phyloP scores from a whole-genome alignment of 169 alveolate genomes.

The Cryptosporidium tyzzeri region DNA sequence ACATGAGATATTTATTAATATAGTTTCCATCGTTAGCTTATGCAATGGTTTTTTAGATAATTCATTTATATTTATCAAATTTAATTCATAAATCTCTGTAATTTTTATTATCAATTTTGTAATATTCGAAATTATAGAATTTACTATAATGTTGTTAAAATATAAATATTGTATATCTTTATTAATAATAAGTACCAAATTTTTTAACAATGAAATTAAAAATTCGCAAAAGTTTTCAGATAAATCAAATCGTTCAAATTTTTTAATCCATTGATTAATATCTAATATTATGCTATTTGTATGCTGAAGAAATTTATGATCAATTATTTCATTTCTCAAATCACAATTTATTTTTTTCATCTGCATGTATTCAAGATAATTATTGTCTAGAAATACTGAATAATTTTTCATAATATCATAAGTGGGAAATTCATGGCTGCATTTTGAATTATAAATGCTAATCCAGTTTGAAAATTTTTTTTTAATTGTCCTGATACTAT shows the following conservation, averaged over 20 bases:
- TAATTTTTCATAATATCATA: neutral
- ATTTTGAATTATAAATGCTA: neutral
- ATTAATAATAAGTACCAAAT: neutral
- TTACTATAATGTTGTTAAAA: neutral
- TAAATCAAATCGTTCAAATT: neutral
- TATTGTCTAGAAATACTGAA: conserved; percentile 2
- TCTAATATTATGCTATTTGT: neutral
- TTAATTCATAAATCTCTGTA: neutral
- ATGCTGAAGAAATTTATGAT: neutral
- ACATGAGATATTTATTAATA: neutral
- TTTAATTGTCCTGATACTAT: neutral
- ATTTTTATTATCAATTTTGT: neutral
- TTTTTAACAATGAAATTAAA: neutral
- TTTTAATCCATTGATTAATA: neutral
- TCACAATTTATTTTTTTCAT: neutral
- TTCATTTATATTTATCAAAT: neutral
- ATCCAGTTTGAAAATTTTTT: neutral
- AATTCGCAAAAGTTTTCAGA: neutral
- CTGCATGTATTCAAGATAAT: neutral
- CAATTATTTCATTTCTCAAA: neutral
- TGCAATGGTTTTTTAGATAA: neutral
- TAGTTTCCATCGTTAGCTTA: neutral
- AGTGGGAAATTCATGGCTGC: neutral
- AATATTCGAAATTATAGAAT: neutral
- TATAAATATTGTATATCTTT: conserved; percentile 3